Evolutionary conservation across 75 land plant genomes (phyloP), one percentile per base, ranked within the genome.

Genomic region (Selaginella tamariscina): DNA sequence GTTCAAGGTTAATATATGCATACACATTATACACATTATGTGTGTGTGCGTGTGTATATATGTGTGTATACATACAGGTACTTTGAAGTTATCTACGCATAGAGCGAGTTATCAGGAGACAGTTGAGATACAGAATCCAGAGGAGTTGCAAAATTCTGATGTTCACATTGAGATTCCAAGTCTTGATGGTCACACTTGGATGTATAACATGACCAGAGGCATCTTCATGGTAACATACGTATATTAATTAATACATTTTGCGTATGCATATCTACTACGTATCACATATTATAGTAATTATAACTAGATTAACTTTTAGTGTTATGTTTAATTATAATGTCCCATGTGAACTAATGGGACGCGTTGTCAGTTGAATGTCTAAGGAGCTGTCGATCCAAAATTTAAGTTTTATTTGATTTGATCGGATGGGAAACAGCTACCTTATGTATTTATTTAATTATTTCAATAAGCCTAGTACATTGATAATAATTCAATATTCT

Each of bases 141-240:
- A 21, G 9, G 23, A 31, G 21, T 56, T 60, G 55, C 24, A 49
- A 22, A 27, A 27, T 2, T 20, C 32, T 29, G 39, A 23, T 23
- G 73, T 68, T 23, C 66, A 75, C 27, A 56, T 75, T 30, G 57
- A 65, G 32, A 55, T 64, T 54, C 77, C 77, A 18, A 44, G 70
- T 2, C 39, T 0, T 31, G 54, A 65, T 11, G 18, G 62, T 31
- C 30, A 23, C 22, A 69, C 66, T 21, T 75, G 77, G 77, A 65
- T 24, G 39, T 75, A 64, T 65, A 71, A 44, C 55, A 0, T 75
- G 29, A 70, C 77, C 31, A 70, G 73, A 56, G 65, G 31, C 29
- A 75, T 75, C 28, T 64, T 31, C 29, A 64, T 56, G 68, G 77
- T 75, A 62, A 29, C 15, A 33, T 62, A 24, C 33, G 49, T 39